Percentiles rank a stretch among this genome's conserved stretches.
Evolutionary conservation across 495 filamentous ascomycete genomes (phyloP).

Genomic region (Melanomma pulvis-pyrius): DNA sequence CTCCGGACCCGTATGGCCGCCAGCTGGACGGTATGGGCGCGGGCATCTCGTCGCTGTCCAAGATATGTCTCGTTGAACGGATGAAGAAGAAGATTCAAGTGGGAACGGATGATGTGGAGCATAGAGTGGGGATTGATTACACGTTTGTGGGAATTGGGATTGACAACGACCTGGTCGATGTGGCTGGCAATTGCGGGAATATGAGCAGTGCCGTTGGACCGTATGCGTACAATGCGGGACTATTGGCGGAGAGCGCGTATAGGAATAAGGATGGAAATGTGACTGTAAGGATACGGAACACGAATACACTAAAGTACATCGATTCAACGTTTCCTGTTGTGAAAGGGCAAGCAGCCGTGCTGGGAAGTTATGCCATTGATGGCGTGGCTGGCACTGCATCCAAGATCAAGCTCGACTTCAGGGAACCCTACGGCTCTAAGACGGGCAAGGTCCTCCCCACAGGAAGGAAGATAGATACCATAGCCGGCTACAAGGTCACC

Average conservation of each 20-base stretch:
- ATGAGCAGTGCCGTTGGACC: slow-evolving; percentile 71
- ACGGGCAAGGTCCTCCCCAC: slow-evolving; percentile 70
- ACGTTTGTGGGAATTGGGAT: slow-evolving; percentile 73
- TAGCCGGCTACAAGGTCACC: slow-evolving; percentile 57
- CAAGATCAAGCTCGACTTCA: slow-evolving; percentile 62
- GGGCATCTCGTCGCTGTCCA: slow-evolving; percentile 69
- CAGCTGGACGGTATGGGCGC: slow-evolving; percentile 75
- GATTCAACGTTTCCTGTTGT: slow-evolving; percentile 52
- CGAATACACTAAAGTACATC: slow-evolving; percentile 54
- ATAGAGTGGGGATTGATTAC: slow-evolving; percentile 58
- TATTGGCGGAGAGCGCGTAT: slow-evolving; percentile 44
- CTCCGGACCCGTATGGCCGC: slow-evolving; percentile 67
- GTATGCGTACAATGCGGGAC: slow-evolving; percentile 59
- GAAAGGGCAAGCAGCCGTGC: slow-evolving; percentile 53
- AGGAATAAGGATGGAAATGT: slow-evolving; percentile 37
- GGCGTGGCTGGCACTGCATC: slow-evolving; percentile 65
- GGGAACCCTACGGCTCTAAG: slow-evolving; percentile 67
- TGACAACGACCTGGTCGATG: slow-evolving; percentile 60
- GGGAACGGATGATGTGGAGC: background rate
- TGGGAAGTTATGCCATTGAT: slow-evolving; percentile 65
- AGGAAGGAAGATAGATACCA: slow-evolving; percentile 56
- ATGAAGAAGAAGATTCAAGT: background rate
- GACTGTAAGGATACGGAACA: slow-evolving; percentile 57
- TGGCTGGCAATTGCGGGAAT: slow-evolving; percentile 74
- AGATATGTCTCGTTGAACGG: slow-evolving; percentile 65